Conservation (phyloP, 495 filamentous ascomycete species). For the Lindgomyces ingoldianus region DNA sequence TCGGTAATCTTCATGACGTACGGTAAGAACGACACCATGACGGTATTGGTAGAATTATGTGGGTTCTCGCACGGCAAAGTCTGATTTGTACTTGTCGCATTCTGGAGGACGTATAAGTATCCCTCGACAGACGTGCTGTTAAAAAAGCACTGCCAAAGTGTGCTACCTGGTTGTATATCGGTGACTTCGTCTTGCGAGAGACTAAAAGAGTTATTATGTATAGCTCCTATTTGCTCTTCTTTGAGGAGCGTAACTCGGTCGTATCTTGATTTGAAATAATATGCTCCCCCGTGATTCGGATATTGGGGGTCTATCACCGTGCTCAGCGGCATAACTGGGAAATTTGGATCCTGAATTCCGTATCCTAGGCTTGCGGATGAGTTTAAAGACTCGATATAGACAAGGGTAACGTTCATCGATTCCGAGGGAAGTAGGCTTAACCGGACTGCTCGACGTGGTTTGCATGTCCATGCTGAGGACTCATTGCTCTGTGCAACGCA, state of each 20-base stretch:
- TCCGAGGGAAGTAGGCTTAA: not conserved
- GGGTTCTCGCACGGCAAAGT: not conserved
- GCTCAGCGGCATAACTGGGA: not conserved
- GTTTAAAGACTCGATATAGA: not conserved
- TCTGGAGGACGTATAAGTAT: slow-evolving; percentile 67
- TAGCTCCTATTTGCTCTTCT: slow-evolving; percentile 4
- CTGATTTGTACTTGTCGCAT: not conserved
- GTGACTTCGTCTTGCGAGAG: not conserved
- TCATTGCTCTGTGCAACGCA: slow-evolving; percentile 20
- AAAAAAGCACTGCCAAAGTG: slow-evolving; percentile 87
- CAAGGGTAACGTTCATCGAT: not conserved
- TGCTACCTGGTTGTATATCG: slow-evolving; percentile 58
- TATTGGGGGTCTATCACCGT: not conserved
- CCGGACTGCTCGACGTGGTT: not conserved
- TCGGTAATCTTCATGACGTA: slow-evolving; percentile 17
- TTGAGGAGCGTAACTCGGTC: slow-evolving; percentile 1
- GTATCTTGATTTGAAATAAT: not conserved
- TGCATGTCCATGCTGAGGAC: slow-evolving; percentile 24
- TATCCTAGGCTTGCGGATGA: not conserved
- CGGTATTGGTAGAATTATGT: not conserved
- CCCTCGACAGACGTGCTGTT: slow-evolving; percentile 76
- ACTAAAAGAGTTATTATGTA: not conserved
- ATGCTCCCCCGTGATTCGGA: not conserved
- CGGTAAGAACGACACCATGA: not conserved
- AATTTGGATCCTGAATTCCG: not conserved